These are phyloP conservation scores for Cystobasidiopsis lactophilus DNA, from an alignment of 768 basidiomycete species.

Conservation along the genomic window DNA sequence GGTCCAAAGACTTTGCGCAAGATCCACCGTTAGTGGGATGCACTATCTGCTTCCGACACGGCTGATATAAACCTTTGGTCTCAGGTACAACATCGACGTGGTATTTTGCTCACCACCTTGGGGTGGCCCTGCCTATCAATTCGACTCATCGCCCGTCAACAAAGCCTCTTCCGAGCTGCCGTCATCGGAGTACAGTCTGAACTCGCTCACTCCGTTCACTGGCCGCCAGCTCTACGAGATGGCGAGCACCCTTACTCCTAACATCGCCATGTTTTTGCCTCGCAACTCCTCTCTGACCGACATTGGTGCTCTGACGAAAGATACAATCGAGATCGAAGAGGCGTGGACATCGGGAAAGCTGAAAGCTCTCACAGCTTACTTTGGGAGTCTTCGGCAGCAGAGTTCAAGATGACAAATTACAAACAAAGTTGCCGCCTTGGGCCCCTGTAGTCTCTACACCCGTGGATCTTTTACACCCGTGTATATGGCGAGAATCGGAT, in stretches of 20 bases:
- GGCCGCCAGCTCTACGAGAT: conserved; percentile 63
- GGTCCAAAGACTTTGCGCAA: conserved; percentile 37
- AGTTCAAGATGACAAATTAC: too few relatives aligned
- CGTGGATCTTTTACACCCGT: too few relatives aligned
- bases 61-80: too few relatives aligned
- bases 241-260: conserved; percentile 45
- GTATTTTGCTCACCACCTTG: conserved; percentile 19
- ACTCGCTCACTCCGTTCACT: conserved; percentile 55
- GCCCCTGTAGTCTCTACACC: too few relatives aligned
- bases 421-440: too few relatives aligned
- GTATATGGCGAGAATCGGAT: too few relatives aligned
- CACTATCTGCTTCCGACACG: conserved; percentile 5
- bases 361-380: conserved; percentile 86
- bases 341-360: conserved; percentile 88
- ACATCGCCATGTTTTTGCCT: conserved; percentile 77
- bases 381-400: conserved; percentile 41
- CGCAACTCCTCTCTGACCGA: conserved; percentile 56
- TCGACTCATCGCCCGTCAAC: conserved; percentile 1
- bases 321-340: conserved; percentile 68
- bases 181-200: conserved; percentile 24
- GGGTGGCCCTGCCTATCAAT: conserved; percentile 19
- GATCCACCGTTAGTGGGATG: conserved; percentile 5
- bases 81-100: too few relatives aligned
- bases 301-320: conserved; percentile 33
- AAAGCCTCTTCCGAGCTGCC: neutral